Base-by-base conservation (phyloP, 2,329 filamentous ascomycete genomes). In the Fusarium ramigenum region DNA sequence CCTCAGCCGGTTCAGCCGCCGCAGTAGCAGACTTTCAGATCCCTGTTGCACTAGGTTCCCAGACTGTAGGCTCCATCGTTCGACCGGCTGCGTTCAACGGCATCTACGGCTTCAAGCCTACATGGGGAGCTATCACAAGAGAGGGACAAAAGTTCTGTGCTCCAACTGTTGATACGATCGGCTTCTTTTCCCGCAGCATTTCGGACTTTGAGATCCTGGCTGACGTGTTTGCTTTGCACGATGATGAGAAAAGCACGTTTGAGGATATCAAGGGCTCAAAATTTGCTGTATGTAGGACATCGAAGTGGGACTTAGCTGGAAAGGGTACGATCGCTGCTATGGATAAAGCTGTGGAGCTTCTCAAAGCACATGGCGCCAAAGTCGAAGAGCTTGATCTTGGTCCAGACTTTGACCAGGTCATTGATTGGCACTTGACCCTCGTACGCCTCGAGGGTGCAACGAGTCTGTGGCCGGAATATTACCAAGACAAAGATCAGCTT, bases 31-130 rank as follows among this genome's bases (percentile, higher is more conserved):
- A 93, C 70, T 87, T 87, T 59, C 91, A 93, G 70, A 87, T 86
- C 1, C 89, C 90, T 0, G 75, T 93, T 16, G 86, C 82, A 0
- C 81, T 93, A 0, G 91, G 90, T 1, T 92, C 91, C 0, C 91
- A 93, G 76, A 93, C 91, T 0, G 89, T 87, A 5, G 91, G 91
- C 0, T 91, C 88, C 66, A 88, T 85, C 1, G 88, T 93, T 49
- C 86, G 91, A 0, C 91, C 91, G 0, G 91, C 84, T 0, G 89
- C 89, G 0, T 93, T 88, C 80, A 92, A 89, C 68, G 91, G 91
- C 10, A 84, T 90, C 9, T 93, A 90, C 63, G 90, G 85, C 0
- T 82, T 92, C 61, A 93, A 93, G 77, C 90, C 91, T 4, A 93
- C 90, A 0, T 92, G 89, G 89, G 88, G 87, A 61, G 81, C 88